phyloP scores from a whole-genome alignment of 73 alveolate genomes.

The Durusdinium trenchii region DNA sequence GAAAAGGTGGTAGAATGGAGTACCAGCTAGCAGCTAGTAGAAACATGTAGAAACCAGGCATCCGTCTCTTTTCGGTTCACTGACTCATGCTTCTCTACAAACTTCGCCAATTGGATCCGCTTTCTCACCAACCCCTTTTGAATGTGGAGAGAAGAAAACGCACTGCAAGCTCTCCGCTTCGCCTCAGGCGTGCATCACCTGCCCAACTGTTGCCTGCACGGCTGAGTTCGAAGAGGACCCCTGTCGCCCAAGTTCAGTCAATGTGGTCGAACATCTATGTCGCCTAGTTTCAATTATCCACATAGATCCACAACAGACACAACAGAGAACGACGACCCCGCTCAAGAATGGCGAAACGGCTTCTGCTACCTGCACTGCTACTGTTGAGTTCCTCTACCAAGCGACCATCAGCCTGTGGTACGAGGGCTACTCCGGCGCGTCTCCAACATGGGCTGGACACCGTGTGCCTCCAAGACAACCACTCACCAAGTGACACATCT shows the following conservation, averaged over 20 bases:
- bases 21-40: no score
- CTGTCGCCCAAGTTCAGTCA: neutral
- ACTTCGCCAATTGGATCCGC: neutral
- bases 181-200: neutral
- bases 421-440: conserved; percentile 12
- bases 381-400: no score
- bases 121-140: neutral
- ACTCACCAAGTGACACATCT: no score
- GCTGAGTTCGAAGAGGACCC: neutral
- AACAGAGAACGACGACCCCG: neutral
- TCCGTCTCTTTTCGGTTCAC: neutral
- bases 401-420: no score
- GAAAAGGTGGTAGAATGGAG: neutral
- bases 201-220: neutral
- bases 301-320: neutral
- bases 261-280: neutral
- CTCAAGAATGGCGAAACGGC: neutral
- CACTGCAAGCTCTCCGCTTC: neutral
- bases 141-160: neutral
- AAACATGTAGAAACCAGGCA: neutral
- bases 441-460: conserved; percentile 85
- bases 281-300: neutral
- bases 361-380: neutral
- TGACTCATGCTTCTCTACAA: neutral
- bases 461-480: conserved; percentile 41